A percentile compares a stretch with the other conserved stretches of the same genome.
These are phyloP conservation scores for sorghum (Sorghum bicolor) DNA, from an alignment of 176 grass and related monocot species.

Conservation along the genomic window Sorghum_bicolor_NCBIv3 NC_012875.2:60170501-60171000, in stretches of 20 bases:
- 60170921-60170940: constrained; percentile 61
- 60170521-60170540: constrained; percentile 73
- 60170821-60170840: neutral
- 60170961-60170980: constrained; percentile 73
- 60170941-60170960: constrained; percentile 59
- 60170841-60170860: neutral
- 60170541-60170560: constrained; percentile 75
- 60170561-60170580: constrained; percentile 57
- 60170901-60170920: constrained; percentile 53
- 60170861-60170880: neutral
- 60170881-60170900: neutral
- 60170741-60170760: neutral
- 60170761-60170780: neutral
- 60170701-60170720: constrained; percentile 28
- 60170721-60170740: neutral
- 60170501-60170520: constrained; percentile 72
- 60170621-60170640: constrained; percentile 70
- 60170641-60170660: constrained; percentile 51
- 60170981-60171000: constrained; percentile 81
- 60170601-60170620: constrained; percentile 67
- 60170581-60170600: constrained; percentile 84
- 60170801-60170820: neutral
- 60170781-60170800: neutral
- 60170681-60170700: constrained; percentile 66
- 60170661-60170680: constrained; percentile 60